phyloP scores from a whole-genome alignment of 2,329 filamentous ascomycete species.

The Penicillium sp. region DNA sequence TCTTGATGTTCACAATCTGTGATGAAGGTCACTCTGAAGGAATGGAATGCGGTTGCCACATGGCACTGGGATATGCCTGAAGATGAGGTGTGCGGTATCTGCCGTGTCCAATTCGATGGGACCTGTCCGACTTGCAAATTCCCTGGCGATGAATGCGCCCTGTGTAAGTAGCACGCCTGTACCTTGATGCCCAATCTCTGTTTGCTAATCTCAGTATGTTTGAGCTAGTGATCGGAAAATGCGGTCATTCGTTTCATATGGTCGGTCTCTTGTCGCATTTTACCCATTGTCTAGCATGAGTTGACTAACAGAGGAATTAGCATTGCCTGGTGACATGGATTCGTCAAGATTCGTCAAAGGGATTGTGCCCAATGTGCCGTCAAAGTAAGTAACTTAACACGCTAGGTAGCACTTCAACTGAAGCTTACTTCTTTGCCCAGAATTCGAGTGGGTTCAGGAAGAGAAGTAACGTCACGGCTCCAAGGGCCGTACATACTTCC shows the following conservation, averaged over 20 bases:
- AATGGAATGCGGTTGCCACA: slow-evolving; percentile 89
- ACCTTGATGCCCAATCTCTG: too few relatives aligned
- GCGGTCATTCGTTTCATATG: slow-evolving; percentile 97
- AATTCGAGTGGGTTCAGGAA: slow-evolving; percentile 50
- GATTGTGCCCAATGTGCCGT: slow-evolving; percentile 95
- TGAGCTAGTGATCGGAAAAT: slow-evolving; percentile 78
- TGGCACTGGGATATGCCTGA: slow-evolving; percentile 98
- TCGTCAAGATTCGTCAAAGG: slow-evolving; percentile 85
- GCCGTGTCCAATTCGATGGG: slow-evolving; percentile 94
- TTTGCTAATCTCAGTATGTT: background rate
- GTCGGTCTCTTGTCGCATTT: slow-evolving; percentile 42
- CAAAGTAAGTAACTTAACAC: slow-evolving; percentile 58
- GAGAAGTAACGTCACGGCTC: slow-evolving; percentile 22
- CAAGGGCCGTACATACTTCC: slow-evolving; percentile 7
- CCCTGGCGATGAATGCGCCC: slow-evolving; percentile 88
- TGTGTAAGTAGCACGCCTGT: slow-evolving; percentile 56
- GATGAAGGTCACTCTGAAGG: slow-evolving; percentile 94
- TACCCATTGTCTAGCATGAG: background rate
- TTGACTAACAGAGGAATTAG: slow-evolving; percentile 40
- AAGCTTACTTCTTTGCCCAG: slow-evolving; percentile 22
- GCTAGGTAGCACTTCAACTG: background rate
- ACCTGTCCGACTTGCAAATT: slow-evolving; percentile 98
- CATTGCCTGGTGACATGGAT: slow-evolving; percentile 89
- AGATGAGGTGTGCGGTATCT: slow-evolving; percentile 97
- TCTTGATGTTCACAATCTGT: slow-evolving; percentile 6